A percentile compares a stretch with the other conserved stretches of the same genome.
phyloP scores from a whole-genome alignment of 768 basidiomycete species.

The Collybiopsis confluens region DNA sequence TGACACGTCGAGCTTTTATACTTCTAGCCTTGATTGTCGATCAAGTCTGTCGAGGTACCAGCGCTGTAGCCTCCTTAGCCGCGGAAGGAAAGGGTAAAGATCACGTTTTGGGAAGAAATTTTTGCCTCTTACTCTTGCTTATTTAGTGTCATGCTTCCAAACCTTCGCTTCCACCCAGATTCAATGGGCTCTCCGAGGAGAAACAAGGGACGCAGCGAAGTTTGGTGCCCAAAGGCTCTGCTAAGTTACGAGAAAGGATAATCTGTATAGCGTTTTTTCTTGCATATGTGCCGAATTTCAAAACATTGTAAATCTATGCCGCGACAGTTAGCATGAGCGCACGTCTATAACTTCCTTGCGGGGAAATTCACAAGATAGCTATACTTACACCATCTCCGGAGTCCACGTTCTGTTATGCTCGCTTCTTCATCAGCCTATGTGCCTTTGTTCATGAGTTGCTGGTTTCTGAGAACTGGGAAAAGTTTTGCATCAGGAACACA shows the following conservation, averaged over 20 bases:
- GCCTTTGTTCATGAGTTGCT: background rate
- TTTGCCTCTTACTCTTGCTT: too few species aligned
- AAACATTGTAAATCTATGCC: too few species aligned
- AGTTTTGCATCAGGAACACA: background rate
- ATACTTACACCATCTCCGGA: background rate
- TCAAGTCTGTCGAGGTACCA: slow-evolving; percentile 8
- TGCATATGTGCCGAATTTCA: background rate
- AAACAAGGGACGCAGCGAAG: background rate
- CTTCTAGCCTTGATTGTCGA: slow-evolving; percentile 8
- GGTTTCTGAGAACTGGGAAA: background rate
- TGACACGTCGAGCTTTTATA: slow-evolving; percentile 13
- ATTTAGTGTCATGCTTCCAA: background rate
- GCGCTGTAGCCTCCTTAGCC: background rate
- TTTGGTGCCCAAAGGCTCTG: background rate
- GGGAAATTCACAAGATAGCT: background rate
- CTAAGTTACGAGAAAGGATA: background rate
- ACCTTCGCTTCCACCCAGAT: slow-evolving; percentile 1
- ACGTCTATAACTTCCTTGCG: too few species aligned
- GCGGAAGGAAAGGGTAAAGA: slow-evolving; percentile 4
- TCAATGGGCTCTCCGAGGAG: background rate
- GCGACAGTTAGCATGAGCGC: too few species aligned
- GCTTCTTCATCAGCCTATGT: background rate
- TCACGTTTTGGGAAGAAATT: background rate
- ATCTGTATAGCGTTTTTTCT: background rate
- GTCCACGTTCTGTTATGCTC: too few species aligned